Evolutionary conservation across 495 filamentous ascomycete species (phyloP), one percentile per base, ranked within the genome.

Genomic region (Tuber microsphaerosporum): DNA sequence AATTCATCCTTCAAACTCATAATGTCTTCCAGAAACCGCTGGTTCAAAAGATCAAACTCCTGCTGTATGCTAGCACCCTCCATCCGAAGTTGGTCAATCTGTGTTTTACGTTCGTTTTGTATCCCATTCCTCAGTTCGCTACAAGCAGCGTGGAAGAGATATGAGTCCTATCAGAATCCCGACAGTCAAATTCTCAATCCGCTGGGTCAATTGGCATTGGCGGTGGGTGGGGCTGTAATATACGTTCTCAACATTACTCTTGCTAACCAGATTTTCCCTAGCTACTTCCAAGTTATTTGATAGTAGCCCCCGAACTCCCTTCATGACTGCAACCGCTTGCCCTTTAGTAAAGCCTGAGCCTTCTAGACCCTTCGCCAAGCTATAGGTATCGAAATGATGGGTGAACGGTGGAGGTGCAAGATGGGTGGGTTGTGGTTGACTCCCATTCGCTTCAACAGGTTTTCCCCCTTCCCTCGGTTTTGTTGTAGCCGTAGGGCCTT

Each of bases 341-440:
- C 86, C 86, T 20, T 87, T 84, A 10, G 85, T 89, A 84, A 93
- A 97, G 3, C 90, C 92, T 34, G 90, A 88, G 0, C 84, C 84
- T 34, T 90, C 86, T 8, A 99, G 89, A 77, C 92, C 88, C 70
- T 90, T 90, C 7, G 97, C 95, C 2, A 97, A 87, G 6, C 89
- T 89, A 81, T 94, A 98, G 26, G 91, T 97, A 85, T 99, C 95
- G 84, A 99, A 99, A 85, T 97, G 93, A 85, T 99, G 95, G 19
- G 97, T 89, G 61, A 74, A 81, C 45, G 76, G 74, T 1, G 78
- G 70, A 0, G 92, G 88, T 10, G 89, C 85, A 44, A 97, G 80
- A 78, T 92, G 89, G 82, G 83, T 31, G 70, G 61, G 41, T 83
- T 75, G 77, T 80, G 74, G 45, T 69, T 48, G 10, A 41, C 70